Base-by-base conservation (phyloP, 192 early-diverging fungal species). In the Cetraspora pellucida region DNA sequence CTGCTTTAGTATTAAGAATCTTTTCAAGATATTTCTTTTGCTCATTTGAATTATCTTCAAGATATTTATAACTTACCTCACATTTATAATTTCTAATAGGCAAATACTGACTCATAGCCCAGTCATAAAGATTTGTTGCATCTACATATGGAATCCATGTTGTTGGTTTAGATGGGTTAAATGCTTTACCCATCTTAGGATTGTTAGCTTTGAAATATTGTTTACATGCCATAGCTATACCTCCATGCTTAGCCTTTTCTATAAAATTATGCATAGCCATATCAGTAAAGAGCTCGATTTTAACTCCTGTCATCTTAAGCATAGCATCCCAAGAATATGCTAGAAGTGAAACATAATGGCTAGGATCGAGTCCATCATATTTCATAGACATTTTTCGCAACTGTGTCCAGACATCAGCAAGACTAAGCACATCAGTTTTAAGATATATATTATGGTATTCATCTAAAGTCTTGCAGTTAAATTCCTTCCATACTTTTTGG, bases 71-170 rank as follows among this genome's bases (percentile, higher is more conserved):
- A 27, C 65, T 28, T 45, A 17, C 65, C 19, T 46, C 65, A 8
- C 65, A 67, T 67, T 67, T 31, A 67, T 67, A 67, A 19, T 27
- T 47, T 19, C 65, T 13, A 47, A 67, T 67, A 67, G 65, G 65
- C 13, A 67, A 23, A 27, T 37, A 67, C 23, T 67, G 65, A 46
- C 65, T 67, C 65, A 67, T 67, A 46, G 44, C 44, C 43, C 65
- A 67, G 16, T 31, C 65, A 47, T 67, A 67, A n/a, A 67, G 23
- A 67, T 67, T 67, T 44, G 1, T 67, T 2, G 50, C 50, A 19
- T 52, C 50, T 2, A 52, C 50, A 52, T 52, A 52, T 1, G 2
- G 1, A 4, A 52, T 67, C 65, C 65, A 67, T 17, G 65, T 45
- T 19, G 50, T 43, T 16, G 65, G 44, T 67, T 67, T 37, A 4